These are phyloP conservation scores for Dissophora ornata DNA, from an alignment of 192 early-diverging fungal genomes.

Conservation along the genomic window DNA sequence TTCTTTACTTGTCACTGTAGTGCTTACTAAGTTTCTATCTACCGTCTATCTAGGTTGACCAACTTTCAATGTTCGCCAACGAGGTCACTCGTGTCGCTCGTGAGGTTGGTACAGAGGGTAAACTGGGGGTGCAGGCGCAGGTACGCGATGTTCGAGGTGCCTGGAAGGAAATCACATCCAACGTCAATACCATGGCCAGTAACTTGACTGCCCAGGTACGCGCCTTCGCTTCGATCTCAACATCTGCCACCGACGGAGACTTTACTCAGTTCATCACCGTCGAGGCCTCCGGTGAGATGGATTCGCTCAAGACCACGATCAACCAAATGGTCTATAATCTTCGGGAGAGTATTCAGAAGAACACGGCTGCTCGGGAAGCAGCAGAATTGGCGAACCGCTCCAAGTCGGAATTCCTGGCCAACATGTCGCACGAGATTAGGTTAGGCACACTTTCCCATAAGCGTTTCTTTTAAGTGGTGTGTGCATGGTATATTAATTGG, in stretches of 20 bases:
- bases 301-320: conserved; percentile 83
- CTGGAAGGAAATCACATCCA: conserved; percentile 83
- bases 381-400: conserved; percentile 88
- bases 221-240: conserved; percentile 82
- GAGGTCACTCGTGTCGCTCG: conserved; percentile 81
- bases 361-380: conserved; percentile 80
- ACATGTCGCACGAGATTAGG: conserved; percentile 68
- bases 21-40: neutral
- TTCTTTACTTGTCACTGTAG: neutral
- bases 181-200: conserved; percentile 80
- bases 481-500: neutral
- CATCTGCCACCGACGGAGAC: conserved; percentile 77
- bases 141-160: conserved; percentile 77
- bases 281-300: conserved; percentile 87
- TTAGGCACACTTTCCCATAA: too few relatives aligned
- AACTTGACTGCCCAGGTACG: conserved; percentile 85
- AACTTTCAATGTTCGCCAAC: conserved; percentile 59
- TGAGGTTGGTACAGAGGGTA: conserved; percentile 84
- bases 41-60: conserved; percentile 55
- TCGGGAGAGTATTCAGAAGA: conserved; percentile 81
- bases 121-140: conserved; percentile 83
- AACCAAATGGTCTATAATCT: conserved; percentile 87
- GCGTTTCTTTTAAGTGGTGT: neutral
- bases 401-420: conserved; percentile 77
- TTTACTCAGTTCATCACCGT: conserved; percentile 80